phyloP scores from a whole-genome alignment of 805 yeast genomes.

The Ogataea nakhonphanomensis region DNA sequence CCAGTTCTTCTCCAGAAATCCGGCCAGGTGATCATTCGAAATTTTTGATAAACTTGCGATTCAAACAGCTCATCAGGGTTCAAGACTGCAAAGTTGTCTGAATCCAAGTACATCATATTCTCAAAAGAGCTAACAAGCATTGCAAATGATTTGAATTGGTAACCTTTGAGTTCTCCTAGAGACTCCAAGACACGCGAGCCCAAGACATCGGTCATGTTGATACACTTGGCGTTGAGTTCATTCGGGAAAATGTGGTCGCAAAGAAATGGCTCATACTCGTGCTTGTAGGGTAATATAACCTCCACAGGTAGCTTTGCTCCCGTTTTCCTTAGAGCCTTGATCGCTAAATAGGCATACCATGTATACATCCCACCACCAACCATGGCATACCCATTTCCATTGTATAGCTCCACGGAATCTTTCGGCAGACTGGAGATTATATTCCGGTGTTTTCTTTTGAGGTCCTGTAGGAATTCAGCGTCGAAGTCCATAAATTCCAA shows the following conservation, averaged over 20 bases:
- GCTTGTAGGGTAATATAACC: conserved; percentile 38
- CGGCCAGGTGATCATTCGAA: conserved; percentile 68
- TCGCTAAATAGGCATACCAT: conserved; percentile 39
- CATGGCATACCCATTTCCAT: conserved; percentile 36
- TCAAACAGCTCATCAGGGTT: conserved; percentile 37
- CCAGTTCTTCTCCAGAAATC: conserved; percentile 74
- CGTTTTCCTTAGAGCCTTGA: conserved; percentile 39
- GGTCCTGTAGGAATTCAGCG: conserved; percentile 40
- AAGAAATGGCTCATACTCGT: conserved; percentile 39
- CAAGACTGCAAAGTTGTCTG: conserved; percentile 44
- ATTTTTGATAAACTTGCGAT: conserved; percentile 41
- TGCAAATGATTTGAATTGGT: conserved; percentile 42
- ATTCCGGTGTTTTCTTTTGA: conserved; percentile 45
- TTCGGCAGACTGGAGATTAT: conserved; percentile 48
- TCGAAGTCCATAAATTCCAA: conserved; percentile 25
- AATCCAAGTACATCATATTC: conserved; percentile 42
- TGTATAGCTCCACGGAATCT: conserved; percentile 22
- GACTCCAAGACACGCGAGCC: conserved; percentile 26
- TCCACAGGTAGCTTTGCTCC: conserved; percentile 45
- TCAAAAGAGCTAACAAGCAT: conserved; percentile 44
- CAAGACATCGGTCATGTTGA: conserved; percentile 36
- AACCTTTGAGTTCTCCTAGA: conserved; percentile 29
- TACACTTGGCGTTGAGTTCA: conserved; percentile 40
- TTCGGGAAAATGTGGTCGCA: conserved; percentile 37
- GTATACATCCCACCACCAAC: conserved; percentile 44